Percentiles rank a stretch among this genome's conserved stretches.
Evolutionary conservation across 805 yeast species (phyloP).

Genomic region (Lipomyces spencermartinsiae): DNA sequence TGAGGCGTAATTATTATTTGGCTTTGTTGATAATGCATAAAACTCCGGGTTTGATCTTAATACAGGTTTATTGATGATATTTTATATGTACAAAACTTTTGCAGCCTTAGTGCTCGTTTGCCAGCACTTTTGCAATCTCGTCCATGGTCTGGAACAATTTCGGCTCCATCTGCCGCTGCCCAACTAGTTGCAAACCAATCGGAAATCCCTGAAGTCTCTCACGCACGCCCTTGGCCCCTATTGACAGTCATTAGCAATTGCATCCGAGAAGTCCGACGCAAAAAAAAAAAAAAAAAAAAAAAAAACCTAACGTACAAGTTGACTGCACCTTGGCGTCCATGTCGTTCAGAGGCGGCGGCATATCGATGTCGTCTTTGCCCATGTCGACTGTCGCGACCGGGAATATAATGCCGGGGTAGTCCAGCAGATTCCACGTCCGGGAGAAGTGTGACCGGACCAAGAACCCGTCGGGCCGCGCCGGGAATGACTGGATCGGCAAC

Average conservation of each 20-base stretch:
- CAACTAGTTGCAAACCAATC: constrained; percentile 35
- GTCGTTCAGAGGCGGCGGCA: constrained; percentile 31
- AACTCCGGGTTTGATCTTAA: too few relatives aligned
- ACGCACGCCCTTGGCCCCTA: constrained; percentile 25
- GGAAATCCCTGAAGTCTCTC: constrained; percentile 32
- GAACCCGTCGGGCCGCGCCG: constrained; percentile 37
- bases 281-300: background rate
- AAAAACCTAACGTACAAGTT: constrained; percentile 21
- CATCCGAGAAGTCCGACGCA: background rate
- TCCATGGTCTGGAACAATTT: constrained; percentile 36
- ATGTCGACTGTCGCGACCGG: constrained; percentile 34
- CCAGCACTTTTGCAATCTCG: constrained; percentile 19
- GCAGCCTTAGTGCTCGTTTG: background rate
- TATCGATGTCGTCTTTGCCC: constrained; percentile 29
- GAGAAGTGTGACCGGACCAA: constrained; percentile 36
- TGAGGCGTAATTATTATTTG: constrained; percentile 5
- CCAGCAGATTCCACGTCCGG: constrained; percentile 34
- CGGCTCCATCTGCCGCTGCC: constrained; percentile 40
- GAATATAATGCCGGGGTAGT: constrained; percentile 36
- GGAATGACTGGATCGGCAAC: constrained; percentile 36
- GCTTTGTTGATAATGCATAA: too few relatives aligned
- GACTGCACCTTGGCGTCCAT: constrained; percentile 33
- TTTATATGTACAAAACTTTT: background rate
- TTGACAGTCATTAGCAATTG: background rate
- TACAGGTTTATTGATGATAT: background rate